Base-by-base conservation (phyloP, 495 filamentous ascomycete species). In the Letharia columbiana region DNA sequence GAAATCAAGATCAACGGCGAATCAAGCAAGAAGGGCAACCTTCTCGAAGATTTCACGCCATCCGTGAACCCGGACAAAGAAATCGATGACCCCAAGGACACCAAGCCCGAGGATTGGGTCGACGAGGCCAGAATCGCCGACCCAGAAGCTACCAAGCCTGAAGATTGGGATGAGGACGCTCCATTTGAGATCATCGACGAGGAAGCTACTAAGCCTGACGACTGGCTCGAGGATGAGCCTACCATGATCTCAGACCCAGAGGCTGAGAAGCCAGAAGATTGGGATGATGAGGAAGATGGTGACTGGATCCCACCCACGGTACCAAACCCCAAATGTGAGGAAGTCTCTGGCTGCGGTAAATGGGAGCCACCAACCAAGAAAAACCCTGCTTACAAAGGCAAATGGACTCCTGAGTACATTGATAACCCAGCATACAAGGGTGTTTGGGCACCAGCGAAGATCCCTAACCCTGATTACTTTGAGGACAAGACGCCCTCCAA, bases 401-500 rank as follows among this genome's bases (percentile, higher is more conserved):
- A 95, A 84, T 99, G 95, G 95, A 85, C 85, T 65, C 88, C 95
- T 60, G 90, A 91, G 62, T 84, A 86, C 77, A 91, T 99, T 74
- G 95, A 99, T 78, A 99, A 99, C 88, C 94, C 95, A 64, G 91
- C 84, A 67, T 99, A 99, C 86, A 99, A 98, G 86, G 95, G 95
- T 69, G 79, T 82, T 61, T 99, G 95, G 95, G 84, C 86, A 72
- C 93, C 94, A 71, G 86, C 87, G 77, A 96, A 96, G 89, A 97
- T 98, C 72, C 80, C 89, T 78, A 99, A 99, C 87, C 95, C 95
- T 57, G 84, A 87, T 76, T 99, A 89, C 84, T 99, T 86, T 71
- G 95, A 99, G 84, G 95, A 98, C 85, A 96, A 96, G 87, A 88
- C 85, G 59, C 95, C 95, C 41, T 83, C 94, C 74, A 92, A 96